A percentile compares a stretch with the other conserved stretches of the same genome.
These are phyloP conservation scores for Cyclocybe aegerita DNA, from an alignment of 768 basidiomycete species.

Conservation along the genomic window DNA sequence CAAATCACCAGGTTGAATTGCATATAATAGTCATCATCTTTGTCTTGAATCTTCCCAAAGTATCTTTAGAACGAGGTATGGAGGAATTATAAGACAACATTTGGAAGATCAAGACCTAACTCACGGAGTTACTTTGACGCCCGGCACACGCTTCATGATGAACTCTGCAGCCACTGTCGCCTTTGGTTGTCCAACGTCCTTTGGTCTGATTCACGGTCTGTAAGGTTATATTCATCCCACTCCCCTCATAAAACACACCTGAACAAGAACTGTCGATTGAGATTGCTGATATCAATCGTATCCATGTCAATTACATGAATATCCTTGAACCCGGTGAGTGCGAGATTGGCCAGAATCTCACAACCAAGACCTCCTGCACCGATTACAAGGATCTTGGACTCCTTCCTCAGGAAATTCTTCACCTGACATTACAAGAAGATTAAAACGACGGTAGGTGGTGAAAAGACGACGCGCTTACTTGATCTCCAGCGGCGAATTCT, in stretches of 20 bases:
- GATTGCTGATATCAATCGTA: slow-evolving; percentile 98
- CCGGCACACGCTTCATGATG: slow-evolving; percentile 94
- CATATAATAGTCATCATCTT: slow-evolving; percentile 91
- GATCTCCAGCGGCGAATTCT: slow-evolving; percentile 78
- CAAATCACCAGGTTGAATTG: slow-evolving; percentile 98
- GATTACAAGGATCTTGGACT: slow-evolving; percentile 94
- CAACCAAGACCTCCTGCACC: slow-evolving; percentile 97
- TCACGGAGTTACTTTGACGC: slow-evolving; percentile 95
- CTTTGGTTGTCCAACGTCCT: slow-evolving; percentile 93
- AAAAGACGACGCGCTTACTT: slow-evolving; percentile 42
- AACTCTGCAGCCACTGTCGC: slow-evolving; percentile 94
- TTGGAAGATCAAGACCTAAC: slow-evolving; percentile 26
- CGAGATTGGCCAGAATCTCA: slow-evolving; percentile 96
- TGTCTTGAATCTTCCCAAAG: slow-evolving; percentile 98
- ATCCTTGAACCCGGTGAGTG: slow-evolving; percentile 94
- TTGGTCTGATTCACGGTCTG: slow-evolving; percentile 46
- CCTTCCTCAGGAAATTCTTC: slow-evolving; percentile 78
- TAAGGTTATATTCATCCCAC: not conserved
- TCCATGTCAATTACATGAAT: slow-evolving; percentile 99
- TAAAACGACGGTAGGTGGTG: slow-evolving; percentile 6
- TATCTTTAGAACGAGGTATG: slow-evolving; percentile 51
- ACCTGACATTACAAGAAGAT: slow-evolving; percentile 49
- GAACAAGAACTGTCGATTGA: slow-evolving; percentile 98
- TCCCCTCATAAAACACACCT: slow-evolving; percentile 49
- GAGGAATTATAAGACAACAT: not conserved